phyloP scores from a whole-genome alignment of 768 basidiomycete species.

The Mrakia hoshinonis region DNA sequence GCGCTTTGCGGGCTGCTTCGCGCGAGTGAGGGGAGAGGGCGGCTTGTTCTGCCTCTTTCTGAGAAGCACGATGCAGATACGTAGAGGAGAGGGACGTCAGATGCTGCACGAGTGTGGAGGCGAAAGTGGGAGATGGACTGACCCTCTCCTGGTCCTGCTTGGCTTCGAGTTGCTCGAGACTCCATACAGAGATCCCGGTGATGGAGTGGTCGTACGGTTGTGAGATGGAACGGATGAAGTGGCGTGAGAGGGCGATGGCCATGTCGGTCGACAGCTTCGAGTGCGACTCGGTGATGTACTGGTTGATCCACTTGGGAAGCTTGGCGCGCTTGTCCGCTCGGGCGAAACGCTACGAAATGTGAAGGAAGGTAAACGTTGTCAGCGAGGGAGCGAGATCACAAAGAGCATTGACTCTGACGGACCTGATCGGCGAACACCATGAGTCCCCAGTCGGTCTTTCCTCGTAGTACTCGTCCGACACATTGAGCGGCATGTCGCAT shows the following conservation, averaged over 20 bases:
- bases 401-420: constrained; percentile 19
- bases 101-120: not conserved
- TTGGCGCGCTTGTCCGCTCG: constrained; percentile 58
- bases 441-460: constrained; percentile 98
- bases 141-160: constrained; percentile 49
- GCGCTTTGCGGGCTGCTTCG: not conserved
- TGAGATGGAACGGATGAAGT: constrained; percentile 97
- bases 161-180: constrained; percentile 76
- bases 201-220: constrained; percentile 95
- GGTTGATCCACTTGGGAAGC: constrained; percentile 97
- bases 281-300: constrained; percentile 96
- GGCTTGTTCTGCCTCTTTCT: constrained; percentile 11
- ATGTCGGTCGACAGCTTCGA: constrained; percentile 97
- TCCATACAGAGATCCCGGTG: constrained; percentile 91
- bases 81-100: not conserved
- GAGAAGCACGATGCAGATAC: no score
- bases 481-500: constrained; percentile 99
- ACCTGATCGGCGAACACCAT: constrained; percentile 99
- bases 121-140: not conserved
- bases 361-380: no score
- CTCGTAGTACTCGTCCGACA: constrained; percentile 91
- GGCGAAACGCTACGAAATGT: constrained; percentile 36
- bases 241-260: constrained; percentile 85
- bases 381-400: constrained; percentile 9
- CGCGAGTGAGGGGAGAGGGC: constrained; percentile 1